Base-by-base conservation (phyloP, 2,329 filamentous ascomycete genomes). In the Apiospora aurea region DNA sequence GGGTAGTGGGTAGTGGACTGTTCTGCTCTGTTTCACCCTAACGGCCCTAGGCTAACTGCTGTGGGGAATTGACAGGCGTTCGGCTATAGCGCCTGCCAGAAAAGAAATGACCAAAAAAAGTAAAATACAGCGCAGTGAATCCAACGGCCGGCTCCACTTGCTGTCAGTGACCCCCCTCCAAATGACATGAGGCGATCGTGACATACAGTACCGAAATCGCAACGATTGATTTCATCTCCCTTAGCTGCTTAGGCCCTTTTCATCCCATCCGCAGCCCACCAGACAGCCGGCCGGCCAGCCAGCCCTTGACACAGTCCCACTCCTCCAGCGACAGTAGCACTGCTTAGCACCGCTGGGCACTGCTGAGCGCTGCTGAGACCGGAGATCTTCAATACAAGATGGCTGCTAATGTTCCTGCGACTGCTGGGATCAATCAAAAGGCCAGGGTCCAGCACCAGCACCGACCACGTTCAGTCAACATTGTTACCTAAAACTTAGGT, bases 181-280 rank as follows among this genome's bases (percentile, higher is more conserved):
- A 64, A 64, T 41, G 57, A 64, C 57, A 64, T 64, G 57, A 64
- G 57, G 57, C 57, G 57, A 64, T 64, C 57, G 57, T 64, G 57
- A 64, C 57, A 64, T 64, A 64, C 57, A 64, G 57, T 64, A 64
- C 57, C 57, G 57, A 64, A 64, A 64, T 64, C 34, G 57, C 57
- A 64, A 64, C 57, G 57, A 64, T 64, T 41, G 57, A 64, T 64
- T 64, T 64, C 57, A 64, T 64, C 57, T 64, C 57, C 57, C 57
- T n/a, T 38, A 3, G 26, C 26, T 29, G 26, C 26, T 29, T 29
- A 24, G 57, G 34, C 57, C 34, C 57, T n/a, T 57, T 64, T 38
- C 57, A 41, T 64, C 34, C 57, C 34, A 41, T 18, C 29, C 53
- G 21, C 53, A n/a, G 34, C 41, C 57, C 57, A 64, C 57, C 38